A percentile compares a stretch with the other conserved stretches of the same genome.
These are phyloP conservation scores for Rutstroemia sp. DNA, from an alignment of 2,329 filamentous ascomycete species.

Conservation along the genomic window DNA sequence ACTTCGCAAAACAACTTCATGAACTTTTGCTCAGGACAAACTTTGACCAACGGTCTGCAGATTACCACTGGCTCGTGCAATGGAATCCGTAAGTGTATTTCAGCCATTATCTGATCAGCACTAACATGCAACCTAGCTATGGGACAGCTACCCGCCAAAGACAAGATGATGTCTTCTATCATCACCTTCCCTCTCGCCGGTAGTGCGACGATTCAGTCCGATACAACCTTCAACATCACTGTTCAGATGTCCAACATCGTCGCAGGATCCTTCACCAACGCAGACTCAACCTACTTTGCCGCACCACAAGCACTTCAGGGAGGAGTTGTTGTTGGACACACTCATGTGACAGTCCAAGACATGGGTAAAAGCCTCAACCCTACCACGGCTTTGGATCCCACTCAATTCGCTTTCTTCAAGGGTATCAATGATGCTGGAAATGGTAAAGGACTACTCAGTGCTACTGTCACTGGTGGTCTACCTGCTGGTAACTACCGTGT, in stretches of 20 bases:
- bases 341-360: conserved; percentile 33
- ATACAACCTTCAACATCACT: conserved; percentile 28
- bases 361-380: conserved; percentile 30
- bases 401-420: conserved; percentile 35
- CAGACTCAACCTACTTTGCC: conserved; percentile 33
- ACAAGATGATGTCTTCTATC: conserved; percentile 27
- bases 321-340: conserved; percentile 33
- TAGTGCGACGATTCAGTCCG: conserved; percentile 13
- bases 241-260: conserved; percentile 31
- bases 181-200: conserved; percentile 23
- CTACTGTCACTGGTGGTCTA: conserved; percentile 33
- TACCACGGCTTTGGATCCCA: conserved; percentile 25
- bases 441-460: conserved; percentile 32
- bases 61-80: conserved; percentile 53
- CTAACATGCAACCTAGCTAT: conserved; percentile 19
- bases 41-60: conserved; percentile 52
- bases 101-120: neutral
- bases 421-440: conserved; percentile 36
- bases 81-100: conserved; percentile 20
- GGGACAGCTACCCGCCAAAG: conserved; percentile 28
- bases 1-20: conserved; percentile 26
- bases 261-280: conserved; percentile 35
- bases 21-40: conserved; percentile 28
- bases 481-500: conserved; percentile 37
- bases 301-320: conserved; percentile 30